Evolutionary conservation across 78 protist genomes (phyloP), one percentile per base, ranked within the genome.

Genomic region (Dictyostelium capitatum): DNA sequence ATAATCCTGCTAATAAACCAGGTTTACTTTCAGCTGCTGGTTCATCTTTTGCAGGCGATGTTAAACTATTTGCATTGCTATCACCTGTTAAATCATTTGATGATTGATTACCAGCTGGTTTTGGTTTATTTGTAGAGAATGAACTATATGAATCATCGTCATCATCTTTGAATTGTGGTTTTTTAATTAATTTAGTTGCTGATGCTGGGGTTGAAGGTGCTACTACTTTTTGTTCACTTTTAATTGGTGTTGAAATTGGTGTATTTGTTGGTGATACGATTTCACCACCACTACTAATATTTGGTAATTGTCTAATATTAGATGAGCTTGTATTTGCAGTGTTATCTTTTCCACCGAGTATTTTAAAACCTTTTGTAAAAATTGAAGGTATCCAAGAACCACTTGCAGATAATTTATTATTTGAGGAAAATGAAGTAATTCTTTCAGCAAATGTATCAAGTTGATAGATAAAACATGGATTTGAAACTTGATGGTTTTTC

Each of bases 361-460:
- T 73, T 53, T 74, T 80, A 69, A 87, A 87, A 43, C 91, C 91
- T 56, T 83, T 87, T 14, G 50, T 79, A 47, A 87, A 87, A 0
- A 77, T 62, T 28, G 84, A 87, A 25, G 78, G 84, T 6, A 87
- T 64, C 93, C 93, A 87, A 37, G 93, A 87, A n/a, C 93, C 93
- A 32, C 64, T 30, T 37, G 79, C 70, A n/a, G 56, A 37, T 53
- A 70, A 30, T 82, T 87, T 87, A 14, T 77, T 53, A 62, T 54
- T 59, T 51, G 84, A 77, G 9, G 83, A 50, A 19, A 28, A 87
- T 19, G 70, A 75, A 17, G 43, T 48, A 41, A 87, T 41, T 87
- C 93, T 74, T 28, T 87, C 93, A 6, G 79, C 28, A 77, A 87
- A 87, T 15, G 93, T 87, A 50, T 87, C 93, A 3, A 87, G 50